Conservation (phyloP, 129 eudicot species). For the Apium graveolens region DNA sequence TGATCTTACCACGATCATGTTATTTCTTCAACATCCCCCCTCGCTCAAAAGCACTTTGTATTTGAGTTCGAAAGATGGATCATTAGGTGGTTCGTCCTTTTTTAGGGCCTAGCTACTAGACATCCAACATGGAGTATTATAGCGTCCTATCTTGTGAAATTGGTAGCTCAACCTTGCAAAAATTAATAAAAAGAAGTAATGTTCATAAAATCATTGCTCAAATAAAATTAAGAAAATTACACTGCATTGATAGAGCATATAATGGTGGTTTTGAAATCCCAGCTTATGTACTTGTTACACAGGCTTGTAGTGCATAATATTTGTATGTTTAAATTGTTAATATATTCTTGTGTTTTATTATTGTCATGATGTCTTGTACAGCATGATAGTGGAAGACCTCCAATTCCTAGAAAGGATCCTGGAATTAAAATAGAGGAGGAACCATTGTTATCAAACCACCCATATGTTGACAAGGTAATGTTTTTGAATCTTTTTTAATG, state of each 20-base stretch:
- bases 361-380: constrained; percentile 21
- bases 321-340: background rate
- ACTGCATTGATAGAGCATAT: background rate
- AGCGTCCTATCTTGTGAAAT: background rate
- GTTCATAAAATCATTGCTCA: background rate
- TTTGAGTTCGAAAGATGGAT: too few relatives aligned
- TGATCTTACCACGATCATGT: too few relatives aligned
- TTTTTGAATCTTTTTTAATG: background rate
- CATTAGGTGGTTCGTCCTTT: too few relatives aligned
- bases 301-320: background rate
- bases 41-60: too few relatives aligned
- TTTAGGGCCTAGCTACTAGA: background rate
- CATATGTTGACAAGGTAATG: constrained; percentile 84
- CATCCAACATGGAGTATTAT: background rate
- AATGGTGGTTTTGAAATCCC: background rate
- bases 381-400: constrained; percentile 96
- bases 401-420: constrained; percentile 78
- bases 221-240: background rate
- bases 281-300: background rate
- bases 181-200: background rate
- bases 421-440: constrained; percentile 77
- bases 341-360: constrained; percentile 2
- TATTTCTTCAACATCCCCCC: too few relatives aligned
- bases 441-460: constrained; percentile 79
- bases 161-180: background rate